Evolutionary conservation across 305 asterid genomes (phyloP).

Genomic region (Solanum hybrid): DNA sequence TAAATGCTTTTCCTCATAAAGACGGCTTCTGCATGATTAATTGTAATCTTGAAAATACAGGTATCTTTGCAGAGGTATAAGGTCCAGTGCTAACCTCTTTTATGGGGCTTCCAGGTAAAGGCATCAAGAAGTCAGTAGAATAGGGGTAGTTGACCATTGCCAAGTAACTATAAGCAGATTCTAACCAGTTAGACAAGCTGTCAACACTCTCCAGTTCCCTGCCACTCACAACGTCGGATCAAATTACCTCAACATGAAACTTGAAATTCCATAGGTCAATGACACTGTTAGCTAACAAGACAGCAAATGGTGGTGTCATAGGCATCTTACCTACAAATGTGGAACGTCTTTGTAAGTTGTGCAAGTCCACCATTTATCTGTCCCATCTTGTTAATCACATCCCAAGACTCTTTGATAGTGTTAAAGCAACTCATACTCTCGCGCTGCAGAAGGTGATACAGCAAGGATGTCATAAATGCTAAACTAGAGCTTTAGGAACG

Average conservation of each 20-base stretch:
- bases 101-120: conserved; percentile 82
- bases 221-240: conserved; percentile 17
- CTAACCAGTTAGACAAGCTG: conserved; percentile 63
- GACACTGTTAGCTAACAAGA: background rate
- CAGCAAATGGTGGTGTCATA: background rate
- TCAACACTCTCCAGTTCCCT: conserved; percentile 64
- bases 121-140: conserved; percentile 84
- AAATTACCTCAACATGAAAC: background rate
- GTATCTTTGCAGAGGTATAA: background rate
- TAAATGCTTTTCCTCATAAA: background rate
- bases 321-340: conserved; percentile 51
- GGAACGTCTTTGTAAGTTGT: conserved; percentile 47
- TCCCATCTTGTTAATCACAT: conserved; percentile 45
- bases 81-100: conserved; percentile 47
- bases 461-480: background rate
- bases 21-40: background rate
- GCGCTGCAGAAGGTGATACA: conserved; percentile 29
- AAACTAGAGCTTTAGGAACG: background rate
- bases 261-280: background rate
- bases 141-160: conserved; percentile 87
- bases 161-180: conserved; percentile 75
- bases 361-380: conserved; percentile 50
- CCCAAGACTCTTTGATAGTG: conserved; percentile 75
- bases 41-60: background rate
- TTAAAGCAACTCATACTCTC: conserved; percentile 71